phyloP scores from a whole-genome alignment of 169 alveolate species.

The Toxoplasma gondii region DNA sequence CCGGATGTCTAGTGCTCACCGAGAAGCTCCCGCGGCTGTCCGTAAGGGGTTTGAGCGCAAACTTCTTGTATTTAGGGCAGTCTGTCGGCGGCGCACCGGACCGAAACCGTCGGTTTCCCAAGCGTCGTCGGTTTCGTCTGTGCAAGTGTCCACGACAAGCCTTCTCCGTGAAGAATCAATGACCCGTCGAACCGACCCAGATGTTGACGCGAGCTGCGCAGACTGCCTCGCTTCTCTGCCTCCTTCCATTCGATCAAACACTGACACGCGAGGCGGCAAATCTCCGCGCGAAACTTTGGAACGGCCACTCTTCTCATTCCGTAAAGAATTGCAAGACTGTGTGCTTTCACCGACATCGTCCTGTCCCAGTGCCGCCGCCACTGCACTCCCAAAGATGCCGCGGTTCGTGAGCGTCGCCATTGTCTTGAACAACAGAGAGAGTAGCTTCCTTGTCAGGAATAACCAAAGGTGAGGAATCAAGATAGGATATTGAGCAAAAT shows the following conservation, averaged over 20 bases:
- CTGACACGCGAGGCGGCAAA: neutral
- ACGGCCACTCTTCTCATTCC: neutral
- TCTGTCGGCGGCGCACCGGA: neutral
- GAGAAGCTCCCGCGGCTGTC: no score
- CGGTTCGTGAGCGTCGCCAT: neutral
- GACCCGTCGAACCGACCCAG: neutral
- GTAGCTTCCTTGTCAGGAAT: no score
- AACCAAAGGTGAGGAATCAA: no score
- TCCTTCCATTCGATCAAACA: neutral
- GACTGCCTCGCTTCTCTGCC: neutral
- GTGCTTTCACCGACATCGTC: neutral
- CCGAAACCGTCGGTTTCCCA: neutral
- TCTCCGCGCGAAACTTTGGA: neutral
- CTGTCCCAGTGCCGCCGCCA: constrained; percentile 29
- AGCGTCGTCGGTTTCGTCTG: neutral
- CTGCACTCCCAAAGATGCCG: constrained; percentile 21
- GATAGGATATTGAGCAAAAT: no score
- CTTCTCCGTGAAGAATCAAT: neutral
- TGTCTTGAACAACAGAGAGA: neutral
- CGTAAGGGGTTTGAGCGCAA: no score
- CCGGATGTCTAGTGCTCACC: no score
- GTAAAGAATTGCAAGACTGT: neutral
- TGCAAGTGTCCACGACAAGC: neutral
- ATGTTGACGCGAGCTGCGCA: neutral
- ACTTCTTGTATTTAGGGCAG: neutral